Percentiles rank a stretch among this genome's conserved stretches.
phyloP scores from a whole-genome alignment of 495 filamentous ascomycete species.

The Usnea hakonensis region DNA sequence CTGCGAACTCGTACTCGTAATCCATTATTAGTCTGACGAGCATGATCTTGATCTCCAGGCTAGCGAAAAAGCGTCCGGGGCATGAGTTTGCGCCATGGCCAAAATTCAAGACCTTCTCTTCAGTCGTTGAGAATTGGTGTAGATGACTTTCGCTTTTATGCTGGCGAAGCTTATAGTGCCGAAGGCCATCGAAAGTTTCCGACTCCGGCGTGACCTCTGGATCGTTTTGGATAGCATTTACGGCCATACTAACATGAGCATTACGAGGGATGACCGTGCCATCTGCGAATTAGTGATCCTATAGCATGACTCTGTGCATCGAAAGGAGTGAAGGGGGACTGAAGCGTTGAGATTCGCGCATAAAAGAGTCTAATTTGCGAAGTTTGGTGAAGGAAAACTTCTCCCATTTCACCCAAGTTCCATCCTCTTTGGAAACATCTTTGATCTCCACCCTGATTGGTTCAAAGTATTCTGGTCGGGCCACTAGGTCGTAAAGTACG shows the following conservation, averaged over 20 bases:
- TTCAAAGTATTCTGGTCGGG: constrained; percentile 15
- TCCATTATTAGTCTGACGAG: constrained; percentile 46
- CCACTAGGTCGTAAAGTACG: constrained; percentile 15
- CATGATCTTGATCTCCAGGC: constrained; percentile 49
- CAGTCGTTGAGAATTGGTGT: constrained; percentile 39
- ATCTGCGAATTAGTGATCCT: constrained; percentile 14
- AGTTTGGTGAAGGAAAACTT: constrained; percentile 5
- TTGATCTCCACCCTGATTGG: constrained; percentile 15
- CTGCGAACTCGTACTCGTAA: constrained; percentile 45
- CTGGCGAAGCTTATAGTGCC: constrained; percentile 44
- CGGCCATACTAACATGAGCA: constrained; percentile 13
- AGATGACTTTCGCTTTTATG: constrained; percentile 26
- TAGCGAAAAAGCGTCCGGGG: constrained; percentile 53
- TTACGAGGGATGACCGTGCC: constrained; percentile 22
- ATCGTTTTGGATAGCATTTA: constrained; percentile 10
- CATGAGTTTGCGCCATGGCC: constrained; percentile 44
- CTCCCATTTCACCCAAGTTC: not conserved
- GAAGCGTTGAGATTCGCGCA: constrained; percentile 11
- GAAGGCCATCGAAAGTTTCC: constrained; percentile 43
- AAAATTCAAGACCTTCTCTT: constrained; percentile 40
- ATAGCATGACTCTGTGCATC: not conserved
- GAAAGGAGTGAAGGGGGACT: constrained; percentile 1
- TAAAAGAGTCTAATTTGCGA: constrained; percentile 9
- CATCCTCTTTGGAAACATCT: constrained; percentile 11
- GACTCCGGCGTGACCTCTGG: constrained; percentile 29